Conservation (phyloP, 352 stramenopile genomes). For the Phytopythium ostracodes region DNA sequence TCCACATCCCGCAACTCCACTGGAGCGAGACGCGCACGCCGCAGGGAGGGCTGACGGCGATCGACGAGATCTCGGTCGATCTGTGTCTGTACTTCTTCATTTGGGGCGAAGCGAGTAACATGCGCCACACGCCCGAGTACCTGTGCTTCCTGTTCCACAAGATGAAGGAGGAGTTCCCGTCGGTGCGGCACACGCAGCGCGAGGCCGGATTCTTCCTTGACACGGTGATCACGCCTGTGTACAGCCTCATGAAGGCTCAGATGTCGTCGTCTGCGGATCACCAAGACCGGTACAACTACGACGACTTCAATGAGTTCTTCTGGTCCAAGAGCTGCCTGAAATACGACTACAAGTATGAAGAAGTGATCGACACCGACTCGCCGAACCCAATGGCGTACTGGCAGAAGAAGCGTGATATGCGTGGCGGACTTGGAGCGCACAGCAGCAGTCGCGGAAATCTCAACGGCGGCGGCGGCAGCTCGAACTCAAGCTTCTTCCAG, state of each 20-base stretch:
- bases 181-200: constrained; percentile 57
- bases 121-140: constrained; percentile 97
- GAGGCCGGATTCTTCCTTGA: constrained; percentile 97
- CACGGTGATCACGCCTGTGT: constrained; percentile 97
- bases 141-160: constrained; percentile 99
- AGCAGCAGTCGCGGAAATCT: constrained; percentile 14
- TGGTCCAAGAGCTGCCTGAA: constrained; percentile 95
- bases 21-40: constrained; percentile 62
- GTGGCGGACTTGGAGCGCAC: constrained; percentile 14
- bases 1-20: constrained; percentile 64
- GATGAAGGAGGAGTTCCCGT: constrained; percentile 84
- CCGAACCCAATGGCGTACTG: constrained; percentile 59
- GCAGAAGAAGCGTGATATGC: constrained; percentile 42
- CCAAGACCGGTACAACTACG: constrained; percentile 95
- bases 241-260: constrained; percentile 74
- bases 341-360: constrained; percentile 92
- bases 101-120: constrained; percentile 97
- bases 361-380: constrained; percentile 69
- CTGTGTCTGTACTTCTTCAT: constrained; percentile 97
- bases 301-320: constrained; percentile 99
- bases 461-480: constrained; percentile 19
- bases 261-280: constrained; percentile 93
- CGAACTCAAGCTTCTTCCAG: constrained; percentile 20
- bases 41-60: constrained; percentile 81
- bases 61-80: constrained; percentile 86